These are phyloP conservation scores for Avena sativa DNA, from an alignment of 176 grass and related monocot genomes.

Conservation along the genomic window DNA sequence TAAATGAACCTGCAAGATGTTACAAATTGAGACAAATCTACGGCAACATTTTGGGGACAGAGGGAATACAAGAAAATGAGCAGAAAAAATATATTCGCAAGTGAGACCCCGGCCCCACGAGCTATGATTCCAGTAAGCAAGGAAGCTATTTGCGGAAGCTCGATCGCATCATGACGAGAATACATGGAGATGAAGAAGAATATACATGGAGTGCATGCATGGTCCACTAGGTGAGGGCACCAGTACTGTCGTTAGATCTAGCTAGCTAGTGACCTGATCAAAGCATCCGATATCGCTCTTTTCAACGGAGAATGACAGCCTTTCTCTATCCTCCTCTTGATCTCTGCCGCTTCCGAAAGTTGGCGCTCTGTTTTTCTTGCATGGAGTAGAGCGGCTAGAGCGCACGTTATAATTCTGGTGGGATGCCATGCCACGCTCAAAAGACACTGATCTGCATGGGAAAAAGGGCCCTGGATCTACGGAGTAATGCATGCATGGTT, in stretches of 20 bases:
- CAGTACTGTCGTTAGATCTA: conserved; percentile 1
- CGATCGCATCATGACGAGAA: conserved; percentile 49
- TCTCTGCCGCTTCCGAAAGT: conserved; percentile 36
- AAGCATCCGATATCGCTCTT: conserved; percentile 22
- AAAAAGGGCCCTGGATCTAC: neutral
- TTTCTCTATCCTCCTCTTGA: neutral
- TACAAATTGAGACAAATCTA: too few species aligned
- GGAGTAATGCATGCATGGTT: neutral
- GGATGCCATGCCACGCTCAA: neutral
- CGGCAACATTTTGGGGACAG: too few species aligned
- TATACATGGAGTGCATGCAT: conserved; percentile 27
- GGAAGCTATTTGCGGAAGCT: conserved; percentile 53
- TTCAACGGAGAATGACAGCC: neutral
- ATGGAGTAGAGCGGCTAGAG: conserved; percentile 21
- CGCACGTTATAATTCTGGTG: conserved; percentile 23
- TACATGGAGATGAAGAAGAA: conserved; percentile 41
- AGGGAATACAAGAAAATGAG: neutral
- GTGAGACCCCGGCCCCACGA: conserved; percentile 27
- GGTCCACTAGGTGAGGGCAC: conserved; percentile 28
- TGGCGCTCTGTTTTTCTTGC: conserved; percentile 13
- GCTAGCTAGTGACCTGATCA: neutral
- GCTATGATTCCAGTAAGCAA: conserved; percentile 20
- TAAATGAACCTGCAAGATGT: too few species aligned
- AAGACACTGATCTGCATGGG: neutral
- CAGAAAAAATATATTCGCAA: conserved; percentile 31